Conservation (phyloP, 345 rosid species). For the Carallia brachiata region DNA sequence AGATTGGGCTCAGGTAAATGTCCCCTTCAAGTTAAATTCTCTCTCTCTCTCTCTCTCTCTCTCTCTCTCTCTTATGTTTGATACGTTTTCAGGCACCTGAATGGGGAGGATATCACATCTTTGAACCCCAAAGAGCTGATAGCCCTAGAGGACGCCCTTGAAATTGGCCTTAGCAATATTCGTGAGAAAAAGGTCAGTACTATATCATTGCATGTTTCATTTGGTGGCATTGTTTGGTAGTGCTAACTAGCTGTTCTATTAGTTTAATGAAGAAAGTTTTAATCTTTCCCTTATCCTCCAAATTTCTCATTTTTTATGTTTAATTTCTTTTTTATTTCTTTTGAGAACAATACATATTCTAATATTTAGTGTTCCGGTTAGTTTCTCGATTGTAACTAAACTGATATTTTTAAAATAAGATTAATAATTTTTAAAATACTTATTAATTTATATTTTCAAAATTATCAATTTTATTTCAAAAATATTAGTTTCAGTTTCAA, state of each 20-base stretch:
- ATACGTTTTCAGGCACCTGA: constrained; percentile 50
- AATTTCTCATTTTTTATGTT: background rate
- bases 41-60: background rate
- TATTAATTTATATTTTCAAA: too few relatives aligned
- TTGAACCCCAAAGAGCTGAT: constrained; percentile 53
- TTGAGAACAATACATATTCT: too few relatives aligned
- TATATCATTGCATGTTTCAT: background rate
- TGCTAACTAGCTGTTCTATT: background rate
- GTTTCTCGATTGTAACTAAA: too few relatives aligned
- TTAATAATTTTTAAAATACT: too few relatives aligned
- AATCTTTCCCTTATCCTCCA: background rate
- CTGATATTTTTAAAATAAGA: too few relatives aligned
- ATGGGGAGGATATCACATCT: constrained; percentile 64
- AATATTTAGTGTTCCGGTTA: too few relatives aligned
- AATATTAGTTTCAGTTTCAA: too few relatives aligned
- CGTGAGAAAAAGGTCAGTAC: constrained; percentile 43
- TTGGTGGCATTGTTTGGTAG: background rate
- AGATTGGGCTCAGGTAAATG: constrained; percentile 67
- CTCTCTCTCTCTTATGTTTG: background rate
- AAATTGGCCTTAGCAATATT: constrained; percentile 54
- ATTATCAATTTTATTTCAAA: too few relatives aligned
- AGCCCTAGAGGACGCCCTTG: constrained; percentile 58
- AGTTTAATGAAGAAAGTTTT: background rate
- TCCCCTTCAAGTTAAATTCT: too few relatives aligned
- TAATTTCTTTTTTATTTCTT: too few relatives aligned